phyloP scores from a whole-genome alignment of 441 rosid species.

The Adansonia rubrostipa region DNA sequence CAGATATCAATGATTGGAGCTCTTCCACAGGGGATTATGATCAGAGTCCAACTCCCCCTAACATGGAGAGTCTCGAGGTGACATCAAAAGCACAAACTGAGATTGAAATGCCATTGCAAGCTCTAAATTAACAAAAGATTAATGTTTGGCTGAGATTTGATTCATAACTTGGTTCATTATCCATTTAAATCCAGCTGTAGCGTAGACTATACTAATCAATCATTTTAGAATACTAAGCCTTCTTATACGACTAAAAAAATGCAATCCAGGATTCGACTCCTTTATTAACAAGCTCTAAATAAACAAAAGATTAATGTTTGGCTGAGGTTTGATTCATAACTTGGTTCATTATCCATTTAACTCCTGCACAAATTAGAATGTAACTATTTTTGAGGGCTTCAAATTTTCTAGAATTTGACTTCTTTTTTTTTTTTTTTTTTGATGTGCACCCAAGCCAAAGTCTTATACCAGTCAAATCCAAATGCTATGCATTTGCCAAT shows the following conservation, averaged over 20 bases:
- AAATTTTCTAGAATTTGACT: too few relatives aligned
- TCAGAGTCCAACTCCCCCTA: neutral
- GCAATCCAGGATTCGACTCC: too few relatives aligned
- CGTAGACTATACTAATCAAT: neutral
- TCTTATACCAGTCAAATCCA: neutral
- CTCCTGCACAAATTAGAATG: too few relatives aligned
- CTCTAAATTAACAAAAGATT: neutral
- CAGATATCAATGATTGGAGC: constrained; percentile 23
- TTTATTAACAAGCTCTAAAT: neutral
- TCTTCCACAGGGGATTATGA: constrained; percentile 24
- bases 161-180: neutral
- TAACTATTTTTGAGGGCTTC: too few relatives aligned
- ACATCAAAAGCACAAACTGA: constrained; percentile 10
- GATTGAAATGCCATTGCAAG: constrained; percentile 1
- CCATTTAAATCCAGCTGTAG: neutral
- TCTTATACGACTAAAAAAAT: too few relatives aligned
- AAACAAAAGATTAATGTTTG: neutral
- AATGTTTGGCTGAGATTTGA: neutral
- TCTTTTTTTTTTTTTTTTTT: too few relatives aligned
- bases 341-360: neutral
- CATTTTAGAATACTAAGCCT: neutral
- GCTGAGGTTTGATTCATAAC: neutral
- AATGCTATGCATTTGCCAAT: neutral
- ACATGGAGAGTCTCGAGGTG: constrained; percentile 9
- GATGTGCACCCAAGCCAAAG: neutral